Evolutionary conservation across 140 eudicot species (phyloP).

Genomic region (Flaveria floridana): DNA sequence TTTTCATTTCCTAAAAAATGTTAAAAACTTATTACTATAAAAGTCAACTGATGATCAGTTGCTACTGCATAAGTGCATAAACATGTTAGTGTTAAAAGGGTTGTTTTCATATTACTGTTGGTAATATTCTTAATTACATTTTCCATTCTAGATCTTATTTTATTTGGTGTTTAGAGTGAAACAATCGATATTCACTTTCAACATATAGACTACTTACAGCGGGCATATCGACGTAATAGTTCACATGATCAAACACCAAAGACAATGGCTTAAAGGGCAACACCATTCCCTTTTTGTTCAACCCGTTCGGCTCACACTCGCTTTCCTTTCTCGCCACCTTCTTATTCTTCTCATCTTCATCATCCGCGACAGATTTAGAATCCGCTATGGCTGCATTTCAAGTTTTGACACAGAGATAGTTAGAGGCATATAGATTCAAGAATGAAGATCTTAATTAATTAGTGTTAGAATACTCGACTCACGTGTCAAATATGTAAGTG

Average conservation of each 20-base stretch:
- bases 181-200: background rate
- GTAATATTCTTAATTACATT: no score
- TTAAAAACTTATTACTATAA: background rate
- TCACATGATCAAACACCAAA: constrained; percentile 61
- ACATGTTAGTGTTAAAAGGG: no score
- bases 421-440: constrained; percentile 12
- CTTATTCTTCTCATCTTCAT: constrained; percentile 41
- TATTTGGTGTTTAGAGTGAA: background rate
- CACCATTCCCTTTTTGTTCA: constrained; percentile 59
- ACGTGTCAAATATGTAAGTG: constrained; percentile 68
- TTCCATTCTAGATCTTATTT: no score
- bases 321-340: constrained; percentile 32
- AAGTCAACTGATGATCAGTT: no score
- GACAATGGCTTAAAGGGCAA: constrained; percentile 77
- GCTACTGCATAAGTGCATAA: no score
- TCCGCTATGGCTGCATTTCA: constrained; percentile 64
- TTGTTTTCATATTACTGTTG: no score
- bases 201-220: constrained; percentile 35
- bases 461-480: constrained; percentile 31
- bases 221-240: constrained; percentile 81
- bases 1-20: constrained; percentile 66
- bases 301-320: constrained; percentile 17
- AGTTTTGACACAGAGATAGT: background rate
- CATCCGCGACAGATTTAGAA: constrained; percentile 46
- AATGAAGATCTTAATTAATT: background rate